A percentile compares a stretch with the other conserved stretches of the same genome.
Evolutionary conservation across 2,329 filamentous ascomycete species (phyloP).

Genomic region (Trichoderma sp.): DNA sequence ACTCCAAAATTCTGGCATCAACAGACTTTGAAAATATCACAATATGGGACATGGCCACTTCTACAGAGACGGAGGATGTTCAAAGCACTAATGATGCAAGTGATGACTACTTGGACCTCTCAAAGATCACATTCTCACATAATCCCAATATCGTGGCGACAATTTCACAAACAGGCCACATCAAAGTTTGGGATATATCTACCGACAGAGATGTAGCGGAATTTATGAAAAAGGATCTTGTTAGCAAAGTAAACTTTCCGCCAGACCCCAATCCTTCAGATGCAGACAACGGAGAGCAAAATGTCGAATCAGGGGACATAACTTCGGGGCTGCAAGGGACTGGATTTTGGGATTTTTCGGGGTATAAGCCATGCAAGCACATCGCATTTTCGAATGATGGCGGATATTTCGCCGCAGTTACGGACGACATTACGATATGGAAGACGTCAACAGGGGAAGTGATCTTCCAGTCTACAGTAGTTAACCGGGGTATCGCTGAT

Average conservation of each 20-base stretch:
- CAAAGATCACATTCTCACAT: background rate
- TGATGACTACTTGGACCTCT: background rate
- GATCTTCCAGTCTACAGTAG: background rate
- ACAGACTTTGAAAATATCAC: background rate
- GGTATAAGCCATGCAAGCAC: background rate
- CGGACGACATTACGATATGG: background rate
- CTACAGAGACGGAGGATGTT: background rate
- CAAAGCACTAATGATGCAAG: background rate
- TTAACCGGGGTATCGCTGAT: background rate
- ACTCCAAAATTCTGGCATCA: background rate
- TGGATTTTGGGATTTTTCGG: background rate
- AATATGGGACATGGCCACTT: background rate
- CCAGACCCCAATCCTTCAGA: background rate
- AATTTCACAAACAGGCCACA: background rate
- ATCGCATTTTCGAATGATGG: background rate
- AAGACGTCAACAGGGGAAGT: background rate
- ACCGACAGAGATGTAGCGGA: background rate
- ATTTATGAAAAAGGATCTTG: background rate
- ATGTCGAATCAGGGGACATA: background rate
- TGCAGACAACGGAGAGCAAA: background rate
- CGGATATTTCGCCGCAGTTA: background rate
- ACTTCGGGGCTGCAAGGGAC: background rate
- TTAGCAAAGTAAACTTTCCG: background rate
- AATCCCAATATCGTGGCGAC: background rate
- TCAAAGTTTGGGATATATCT: background rate